A percentile compares a stretch with the other conserved stretches of the same genome.
phyloP scores from a whole-genome alignment of 805 yeast genomes.

The Kazachstania africana region DNA sequence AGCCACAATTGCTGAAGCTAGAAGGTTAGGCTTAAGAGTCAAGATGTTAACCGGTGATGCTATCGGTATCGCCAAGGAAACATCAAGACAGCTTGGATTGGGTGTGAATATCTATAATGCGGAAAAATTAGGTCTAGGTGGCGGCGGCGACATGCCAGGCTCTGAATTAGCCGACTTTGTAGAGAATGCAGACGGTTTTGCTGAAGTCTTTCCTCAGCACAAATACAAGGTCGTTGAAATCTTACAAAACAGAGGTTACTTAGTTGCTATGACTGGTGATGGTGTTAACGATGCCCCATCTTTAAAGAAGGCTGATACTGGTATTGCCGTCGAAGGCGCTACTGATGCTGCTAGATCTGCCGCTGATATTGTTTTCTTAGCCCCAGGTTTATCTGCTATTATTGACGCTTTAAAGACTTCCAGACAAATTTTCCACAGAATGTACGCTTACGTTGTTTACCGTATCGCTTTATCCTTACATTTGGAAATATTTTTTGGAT shows the following conservation, averaged over 20 bases:
- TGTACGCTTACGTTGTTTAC: constrained; percentile 96
- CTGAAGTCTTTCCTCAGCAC: constrained; percentile 98
- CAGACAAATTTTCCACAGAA: constrained; percentile 96
- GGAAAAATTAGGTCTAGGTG: constrained; percentile 91
- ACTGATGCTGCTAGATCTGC: constrained; percentile 96
- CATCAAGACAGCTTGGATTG: constrained; percentile 93
- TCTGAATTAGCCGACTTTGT: constrained; percentile 94
- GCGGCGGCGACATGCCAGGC: constrained; percentile 95
- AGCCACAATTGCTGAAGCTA: constrained; percentile 84
- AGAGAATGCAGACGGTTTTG: constrained; percentile 96
- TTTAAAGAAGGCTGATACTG: constrained; percentile 88
- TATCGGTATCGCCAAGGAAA: constrained; percentile 97
- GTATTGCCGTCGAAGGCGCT: constrained; percentile 98
- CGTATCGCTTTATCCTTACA: constrained; percentile 93
- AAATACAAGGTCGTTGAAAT: constrained; percentile 93
- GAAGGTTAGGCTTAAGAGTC: constrained; percentile 82
- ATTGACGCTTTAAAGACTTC: constrained; percentile 92
- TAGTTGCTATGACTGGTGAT: constrained; percentile 99
- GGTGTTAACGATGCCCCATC: constrained; percentile 99
- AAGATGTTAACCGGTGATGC: constrained; percentile 99
- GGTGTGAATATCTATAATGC: constrained; percentile 96
- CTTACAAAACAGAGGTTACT: constrained; percentile 89
- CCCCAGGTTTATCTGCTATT: constrained; percentile 91
- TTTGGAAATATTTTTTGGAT: constrained; percentile 88
- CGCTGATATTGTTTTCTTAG: constrained; percentile 90